These are phyloP conservation scores for Phytophthora agathidicida DNA, from an alignment of 352 stramenopile species.

Conservation along the genomic window DNA sequence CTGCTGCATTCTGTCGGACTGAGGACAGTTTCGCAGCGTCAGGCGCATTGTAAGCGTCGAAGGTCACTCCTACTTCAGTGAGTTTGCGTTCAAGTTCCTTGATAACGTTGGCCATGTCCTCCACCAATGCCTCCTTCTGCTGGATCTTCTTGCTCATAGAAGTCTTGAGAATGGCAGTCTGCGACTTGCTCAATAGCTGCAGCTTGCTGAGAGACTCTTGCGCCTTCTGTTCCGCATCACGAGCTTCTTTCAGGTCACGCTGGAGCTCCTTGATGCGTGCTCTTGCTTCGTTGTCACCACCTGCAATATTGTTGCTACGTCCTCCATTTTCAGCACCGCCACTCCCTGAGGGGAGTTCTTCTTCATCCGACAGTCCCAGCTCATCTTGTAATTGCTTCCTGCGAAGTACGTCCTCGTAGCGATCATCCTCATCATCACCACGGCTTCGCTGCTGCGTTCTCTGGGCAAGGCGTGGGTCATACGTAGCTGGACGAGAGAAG, in stretches of 20 bases:
- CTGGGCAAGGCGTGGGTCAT: slow-evolving; percentile 77
- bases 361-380: slow-evolving; percentile 76
- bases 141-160: slow-evolving; percentile 85
- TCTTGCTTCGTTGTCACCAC: slow-evolving; percentile 28
- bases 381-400: slow-evolving; percentile 72
- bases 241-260: slow-evolving; percentile 58
- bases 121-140: slow-evolving; percentile 63
- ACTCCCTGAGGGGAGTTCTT: slow-evolving; percentile 22
- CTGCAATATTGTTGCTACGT: neutral
- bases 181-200: slow-evolving; percentile 84
- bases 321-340: slow-evolving; percentile 6
- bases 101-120: slow-evolving; percentile 70
- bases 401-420: slow-evolving; percentile 49
- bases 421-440: slow-evolving; percentile 48
- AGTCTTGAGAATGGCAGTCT: slow-evolving; percentile 85
- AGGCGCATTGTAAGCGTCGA: slow-evolving; percentile 53
- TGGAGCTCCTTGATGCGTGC: slow-evolving; percentile 64
- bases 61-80: slow-evolving; percentile 44
- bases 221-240: slow-evolving; percentile 70
- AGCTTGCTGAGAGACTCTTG: slow-evolving; percentile 85
- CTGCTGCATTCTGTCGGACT: slow-evolving; percentile 37
- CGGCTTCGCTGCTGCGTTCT: slow-evolving; percentile 46
- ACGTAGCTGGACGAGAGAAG: slow-evolving; percentile 85
- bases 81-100: slow-evolving; percentile 72
- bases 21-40: slow-evolving; percentile 16